Evolutionary conservation across 164 flowering plant genomes (phyloP), one percentile per base, ranked within the genome.

Genomic region (Tetrastigma voinierianum): DNA sequence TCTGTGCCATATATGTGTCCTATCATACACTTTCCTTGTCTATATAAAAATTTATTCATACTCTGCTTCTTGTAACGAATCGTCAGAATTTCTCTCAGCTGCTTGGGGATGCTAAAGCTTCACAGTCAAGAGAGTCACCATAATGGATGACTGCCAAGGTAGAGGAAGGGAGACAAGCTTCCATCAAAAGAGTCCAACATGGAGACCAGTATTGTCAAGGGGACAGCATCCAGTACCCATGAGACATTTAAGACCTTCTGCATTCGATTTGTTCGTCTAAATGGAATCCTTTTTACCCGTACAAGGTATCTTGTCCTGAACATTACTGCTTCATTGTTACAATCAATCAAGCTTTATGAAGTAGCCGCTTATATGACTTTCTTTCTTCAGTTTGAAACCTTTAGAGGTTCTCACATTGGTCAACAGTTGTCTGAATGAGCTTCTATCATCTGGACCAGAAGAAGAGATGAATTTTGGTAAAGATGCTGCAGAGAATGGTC

Each of bases 281-380:
- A 87, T 88, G 99, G 99, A 57, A 87, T 96, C 71, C 88, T 96
- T 32, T 96, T 96, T 71, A 92, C 98, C 2, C 88, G 91, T 46
- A 91, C 97, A 70, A 96, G 99, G 99, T 96, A 82, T 65, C 62
- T 59, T 24, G 9, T 62, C 18, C n/a, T 17, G n/a, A 52, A 20
- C 8, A 40, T 40, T 24, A 19, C 18, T 58, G 24, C 11, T 53
- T 57, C 53, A 40, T 48, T 46, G 9, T 32, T 23, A 51, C 24
- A 24, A 6, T 14, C 43, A 16, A 2, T 43, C 43, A 45, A 20
- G 13, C 17, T 68, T 49, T 51, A 46, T 44, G 10, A 18, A 48
- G 10, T 46, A 21, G 25, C 21, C 58, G 10, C 32, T 63, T 23
- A 61, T 48, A n/a, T 59, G 46, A 21, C 64, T 57, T 59, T 10